Percentiles rank a stretch among this genome's conserved stretches.
These are phyloP conservation scores for Petunia secreta DNA, from an alignment of 257 asterid genomes.

Conservation along the genomic window DNA sequence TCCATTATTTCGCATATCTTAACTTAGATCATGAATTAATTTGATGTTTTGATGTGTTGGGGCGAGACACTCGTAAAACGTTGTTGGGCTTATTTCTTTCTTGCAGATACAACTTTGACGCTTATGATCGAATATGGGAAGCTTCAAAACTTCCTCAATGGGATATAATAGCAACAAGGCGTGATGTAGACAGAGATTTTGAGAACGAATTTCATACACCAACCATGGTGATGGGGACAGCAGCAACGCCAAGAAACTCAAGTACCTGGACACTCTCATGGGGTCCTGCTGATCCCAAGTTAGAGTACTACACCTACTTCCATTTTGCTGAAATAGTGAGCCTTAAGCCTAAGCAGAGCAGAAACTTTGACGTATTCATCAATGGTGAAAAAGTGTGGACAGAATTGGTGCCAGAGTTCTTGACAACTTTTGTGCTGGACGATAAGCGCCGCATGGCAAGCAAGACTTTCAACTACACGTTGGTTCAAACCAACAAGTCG, in stretches of 20 bases:
- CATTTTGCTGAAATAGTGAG: constrained; percentile 39
- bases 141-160: constrained; percentile 7
- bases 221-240: constrained; percentile 31
- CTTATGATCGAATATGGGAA: constrained; percentile 41
- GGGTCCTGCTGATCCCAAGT: constrained; percentile 4
- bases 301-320: constrained; percentile 25
- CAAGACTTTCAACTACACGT: neutral
- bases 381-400: neutral
- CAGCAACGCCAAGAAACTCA: constrained; percentile 11
- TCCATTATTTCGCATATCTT: no score
- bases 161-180: neutral
- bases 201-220: constrained; percentile 22
- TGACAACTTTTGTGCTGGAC: neutral
- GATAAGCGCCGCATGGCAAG: neutral
- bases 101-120: constrained; percentile 33
- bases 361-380: constrained; percentile 28
- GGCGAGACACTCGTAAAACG: no score
- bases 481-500: neutral
- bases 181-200: neutral
- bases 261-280: neutral
- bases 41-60: no score
- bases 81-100: neutral
- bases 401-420: neutral
- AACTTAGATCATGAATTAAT: no score
- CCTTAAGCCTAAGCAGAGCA: constrained; percentile 23